Percentiles rank a stretch among this genome's conserved stretches.
phyloP scores from a whole-genome alignment of 306 rosid species.

The Vicia sativa region DNA sequence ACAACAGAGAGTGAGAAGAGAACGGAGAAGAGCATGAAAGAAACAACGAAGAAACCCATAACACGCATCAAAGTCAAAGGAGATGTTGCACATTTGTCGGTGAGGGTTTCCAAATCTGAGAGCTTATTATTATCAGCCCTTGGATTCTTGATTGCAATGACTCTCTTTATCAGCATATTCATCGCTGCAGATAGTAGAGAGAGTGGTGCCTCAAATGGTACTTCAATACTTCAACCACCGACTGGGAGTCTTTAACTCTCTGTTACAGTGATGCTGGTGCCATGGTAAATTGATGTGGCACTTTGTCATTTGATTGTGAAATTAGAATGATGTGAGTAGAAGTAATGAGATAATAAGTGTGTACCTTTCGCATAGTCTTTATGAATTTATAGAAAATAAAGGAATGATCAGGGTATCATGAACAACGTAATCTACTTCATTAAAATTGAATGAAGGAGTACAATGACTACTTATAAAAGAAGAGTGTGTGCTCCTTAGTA shows the following conservation, averaged over 20 bases:
- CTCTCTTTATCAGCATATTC: background rate
- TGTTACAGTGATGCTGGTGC: background rate
- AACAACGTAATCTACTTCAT: no score
- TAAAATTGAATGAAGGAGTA: no score
- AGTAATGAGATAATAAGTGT: no score
- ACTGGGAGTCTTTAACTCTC: background rate
- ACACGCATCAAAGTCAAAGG: constrained; percentile 50
- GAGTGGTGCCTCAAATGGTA: background rate
- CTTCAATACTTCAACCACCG: background rate
- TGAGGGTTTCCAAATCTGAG: background rate
- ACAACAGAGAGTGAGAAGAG: constrained; percentile 72
- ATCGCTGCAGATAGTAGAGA: background rate
- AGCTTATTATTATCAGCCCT: background rate
- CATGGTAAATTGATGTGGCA: background rate
- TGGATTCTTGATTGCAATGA: background rate
- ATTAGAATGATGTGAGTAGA: no score
- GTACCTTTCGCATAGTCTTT: no score
- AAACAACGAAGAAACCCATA: constrained; percentile 63
- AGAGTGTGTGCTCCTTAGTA: no score
- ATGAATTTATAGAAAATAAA: no score
- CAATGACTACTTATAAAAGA: no score
- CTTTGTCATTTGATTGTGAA: no score
- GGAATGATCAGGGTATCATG: no score
- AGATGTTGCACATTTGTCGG: background rate
- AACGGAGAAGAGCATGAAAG: constrained; percentile 66